A percentile compares a stretch with the other conserved stretches of the same genome.
phyloP scores from a whole-genome alignment of 208 protist species.

The Trypanosomatidae sp. region DNA sequence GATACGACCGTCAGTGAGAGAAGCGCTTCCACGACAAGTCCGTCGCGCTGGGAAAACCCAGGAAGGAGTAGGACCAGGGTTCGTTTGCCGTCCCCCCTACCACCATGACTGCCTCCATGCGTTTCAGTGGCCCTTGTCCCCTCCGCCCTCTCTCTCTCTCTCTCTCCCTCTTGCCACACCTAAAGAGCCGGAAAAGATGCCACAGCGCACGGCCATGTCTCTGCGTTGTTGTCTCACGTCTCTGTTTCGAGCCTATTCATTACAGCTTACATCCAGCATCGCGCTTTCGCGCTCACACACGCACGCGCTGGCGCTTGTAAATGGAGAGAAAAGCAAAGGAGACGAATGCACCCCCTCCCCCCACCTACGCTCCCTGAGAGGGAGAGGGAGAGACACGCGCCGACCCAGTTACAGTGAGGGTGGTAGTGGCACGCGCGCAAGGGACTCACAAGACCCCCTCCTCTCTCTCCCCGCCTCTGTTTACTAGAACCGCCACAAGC shows the following conservation, averaged over 20 bases:
- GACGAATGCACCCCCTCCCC: too few species aligned
- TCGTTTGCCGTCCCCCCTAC: not conserved
- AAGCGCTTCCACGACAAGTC: not conserved
- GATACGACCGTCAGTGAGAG: not conserved
- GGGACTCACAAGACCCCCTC: not conserved
- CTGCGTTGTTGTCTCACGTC: too few species aligned
- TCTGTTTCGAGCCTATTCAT: too few species aligned
- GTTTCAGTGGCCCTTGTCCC: not conserved
- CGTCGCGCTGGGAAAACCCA: not conserved
- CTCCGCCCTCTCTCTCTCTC: too few species aligned
- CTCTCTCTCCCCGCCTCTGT: not conserved
- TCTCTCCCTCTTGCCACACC: too few species aligned
- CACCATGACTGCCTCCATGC: not conserved
- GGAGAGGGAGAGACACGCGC: too few species aligned
- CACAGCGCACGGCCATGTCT: too few species aligned
- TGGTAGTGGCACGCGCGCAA: not conserved
- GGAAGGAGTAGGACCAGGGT: not conserved
- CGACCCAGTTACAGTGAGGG: not conserved
- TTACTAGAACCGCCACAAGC: not conserved
- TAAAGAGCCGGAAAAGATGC: too few species aligned
- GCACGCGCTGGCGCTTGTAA: not conserved
- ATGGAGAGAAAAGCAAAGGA: not conserved
- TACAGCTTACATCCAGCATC: too few species aligned
- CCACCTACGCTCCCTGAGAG: too few species aligned
- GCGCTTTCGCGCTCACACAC: not conserved